phyloP scores from a whole-genome alignment of 495 filamentous ascomycete genomes.

The Amorphotheca resinae region DNA sequence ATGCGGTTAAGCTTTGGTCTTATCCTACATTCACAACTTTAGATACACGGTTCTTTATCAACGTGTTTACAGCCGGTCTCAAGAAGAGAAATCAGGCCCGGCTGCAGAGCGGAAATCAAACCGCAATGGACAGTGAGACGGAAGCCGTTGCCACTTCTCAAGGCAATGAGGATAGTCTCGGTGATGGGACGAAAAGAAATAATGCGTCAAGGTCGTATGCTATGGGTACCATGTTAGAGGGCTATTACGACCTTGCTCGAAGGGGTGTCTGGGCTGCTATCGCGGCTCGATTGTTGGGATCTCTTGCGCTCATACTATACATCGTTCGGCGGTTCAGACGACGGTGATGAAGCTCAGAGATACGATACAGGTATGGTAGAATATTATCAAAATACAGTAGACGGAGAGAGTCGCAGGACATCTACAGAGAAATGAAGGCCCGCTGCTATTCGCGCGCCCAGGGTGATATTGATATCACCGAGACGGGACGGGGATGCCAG shows the following conservation, averaged over 20 bases:
- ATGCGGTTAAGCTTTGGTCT: constrained; percentile 49
- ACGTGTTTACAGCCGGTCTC: constrained; percentile 47
- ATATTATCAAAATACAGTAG: too few relatives aligned
- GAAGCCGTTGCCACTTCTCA: constrained; percentile 24
- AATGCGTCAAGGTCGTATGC: constrained; percentile 23
- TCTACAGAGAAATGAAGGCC: too few relatives aligned
- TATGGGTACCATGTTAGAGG: constrained; percentile 51
- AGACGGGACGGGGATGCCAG: too few relatives aligned
- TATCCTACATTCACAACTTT: constrained; percentile 62
- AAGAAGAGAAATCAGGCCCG: constrained; percentile 43
- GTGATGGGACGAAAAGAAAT: constrained; percentile 9
- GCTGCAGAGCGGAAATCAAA: constrained; percentile 26
- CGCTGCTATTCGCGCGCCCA: too few relatives aligned
- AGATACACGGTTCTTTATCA: constrained; percentile 49
- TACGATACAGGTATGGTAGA: too few relatives aligned
- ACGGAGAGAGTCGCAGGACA: too few relatives aligned
- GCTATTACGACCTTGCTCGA: constrained; percentile 55
- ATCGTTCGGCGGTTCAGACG: constrained; percentile 14
- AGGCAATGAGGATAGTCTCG: constrained; percentile 2
- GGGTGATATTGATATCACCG: too few relatives aligned
- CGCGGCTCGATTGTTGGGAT: constrained; percentile 22
- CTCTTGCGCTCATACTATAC: constrained; percentile 12
- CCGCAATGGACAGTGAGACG: constrained; percentile 31
- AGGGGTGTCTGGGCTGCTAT: constrained; percentile 45
- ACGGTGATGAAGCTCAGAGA: background rate